Base-by-base conservation (phyloP, 441 rosid genomes). In the Brassica balearica region DNA sequence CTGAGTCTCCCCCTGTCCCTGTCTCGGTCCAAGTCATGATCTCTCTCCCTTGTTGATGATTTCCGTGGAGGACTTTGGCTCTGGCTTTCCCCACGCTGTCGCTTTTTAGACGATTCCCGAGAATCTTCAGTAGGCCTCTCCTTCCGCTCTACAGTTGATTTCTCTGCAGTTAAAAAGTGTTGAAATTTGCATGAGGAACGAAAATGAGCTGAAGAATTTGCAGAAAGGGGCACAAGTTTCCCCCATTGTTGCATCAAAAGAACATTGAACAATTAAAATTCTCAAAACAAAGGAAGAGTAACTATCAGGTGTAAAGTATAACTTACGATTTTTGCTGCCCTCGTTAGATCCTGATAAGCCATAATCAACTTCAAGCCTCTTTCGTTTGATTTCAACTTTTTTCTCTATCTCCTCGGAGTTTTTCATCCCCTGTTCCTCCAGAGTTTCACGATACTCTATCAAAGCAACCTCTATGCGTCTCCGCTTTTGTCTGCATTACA, bases 391-490 rank as follows among this genome's bases (percentile, higher is more conserved):
- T 75, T 92, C 87, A 70, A 97, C 95, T 88, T 90, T 92, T 74
- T 84, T 91, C 86, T 95, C 99, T 43, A 95, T 91, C 87, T 97
- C 99, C 79, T 91, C 99, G 1, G 85, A 61, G 80, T 73, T 92
- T 86, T 88, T 95, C 63, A 90, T 82, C 75, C 99, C 99, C 38
- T 86, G 91, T 68, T 97, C 99, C 84, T 97, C 99, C 1, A 97
- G 94, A 67, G 94, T 87, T 87, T 97, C 99, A 22, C 98, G 95
- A 79, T 95, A 97, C 78, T 94, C 99, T 77, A 96, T 96, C 85
- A 94, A 82, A 84, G 95, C 91, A 81, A 88, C 98, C 83, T 97
- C 99, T 68, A 97, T 79, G 34, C 93, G 89, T 83, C 98, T 91
- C 85, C 87, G 80, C 86, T 92, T 97, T 80, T 93, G 95, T 80